phyloP scores from a whole-genome alignment of 2,329 filamentous ascomycete species.

The Teratosphaeria pseudoeucalypti region DNA sequence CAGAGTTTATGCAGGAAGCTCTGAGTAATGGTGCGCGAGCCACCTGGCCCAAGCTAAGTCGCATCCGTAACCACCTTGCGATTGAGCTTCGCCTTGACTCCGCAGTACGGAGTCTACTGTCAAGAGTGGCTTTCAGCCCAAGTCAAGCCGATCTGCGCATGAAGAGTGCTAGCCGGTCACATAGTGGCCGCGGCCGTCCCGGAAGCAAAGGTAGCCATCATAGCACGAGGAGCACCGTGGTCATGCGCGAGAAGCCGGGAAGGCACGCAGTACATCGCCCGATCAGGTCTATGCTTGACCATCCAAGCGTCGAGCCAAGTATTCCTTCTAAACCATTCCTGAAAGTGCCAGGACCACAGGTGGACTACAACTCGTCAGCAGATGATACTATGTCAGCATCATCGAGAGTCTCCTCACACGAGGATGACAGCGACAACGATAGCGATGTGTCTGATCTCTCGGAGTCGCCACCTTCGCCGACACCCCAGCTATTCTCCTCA shows the following conservation, averaged over 20 bases:
- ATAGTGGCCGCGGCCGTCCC: slow-evolving; percentile 1
- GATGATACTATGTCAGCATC: slow-evolving; percentile 1
- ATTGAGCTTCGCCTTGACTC: slow-evolving; percentile 77
- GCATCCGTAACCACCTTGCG: slow-evolving; percentile 76
- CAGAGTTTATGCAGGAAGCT: slow-evolving; percentile 74
- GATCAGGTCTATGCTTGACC: slow-evolving; percentile 5
- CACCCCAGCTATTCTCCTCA: slow-evolving; percentile 11
- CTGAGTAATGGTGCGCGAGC: slow-evolving; percentile 71
- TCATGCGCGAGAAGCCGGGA: not conserved
- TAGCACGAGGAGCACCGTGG: slow-evolving; percentile 3
- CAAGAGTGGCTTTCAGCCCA: slow-evolving; percentile 58
- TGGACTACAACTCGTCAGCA: slow-evolving; percentile 6
- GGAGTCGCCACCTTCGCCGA: slow-evolving; percentile 15
- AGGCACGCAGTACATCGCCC: not conserved
- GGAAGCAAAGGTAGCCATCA: slow-evolving; percentile 5
- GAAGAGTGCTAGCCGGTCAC: not conserved
- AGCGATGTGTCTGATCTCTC: slow-evolving; percentile 1
- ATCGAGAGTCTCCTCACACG: slow-evolving; percentile 1
- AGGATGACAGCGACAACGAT: slow-evolving; percentile 1
- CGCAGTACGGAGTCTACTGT: slow-evolving; percentile 58
- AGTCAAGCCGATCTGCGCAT: slow-evolving; percentile 51
- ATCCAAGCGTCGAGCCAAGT: not conserved
- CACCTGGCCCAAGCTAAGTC: slow-evolving; percentile 82
- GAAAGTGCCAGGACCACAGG: not conserved
- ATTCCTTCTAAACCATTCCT: not conserved